Percentiles rank a stretch among this genome's conserved stretches.
Evolutionary conservation across 169 alveolate species (phyloP).

Genomic region (Toxoplasma gondii): DNA sequence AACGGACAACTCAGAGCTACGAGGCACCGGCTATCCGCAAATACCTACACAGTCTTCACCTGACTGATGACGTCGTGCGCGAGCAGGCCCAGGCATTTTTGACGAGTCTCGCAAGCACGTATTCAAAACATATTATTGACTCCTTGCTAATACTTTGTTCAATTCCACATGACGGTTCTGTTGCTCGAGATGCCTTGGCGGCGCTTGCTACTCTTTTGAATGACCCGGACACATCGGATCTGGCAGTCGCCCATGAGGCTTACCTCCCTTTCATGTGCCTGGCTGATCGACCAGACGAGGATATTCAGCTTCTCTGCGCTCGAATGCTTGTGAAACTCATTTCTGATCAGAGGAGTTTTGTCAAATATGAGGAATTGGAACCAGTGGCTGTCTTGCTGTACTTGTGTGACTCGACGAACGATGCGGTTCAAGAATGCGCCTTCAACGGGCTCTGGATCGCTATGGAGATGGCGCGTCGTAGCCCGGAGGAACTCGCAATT

Average conservation of each 20-base stretch:
- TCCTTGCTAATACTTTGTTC: slow-evolving; percentile 8
- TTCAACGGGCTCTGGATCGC: slow-evolving; percentile 32
- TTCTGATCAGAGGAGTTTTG: not conserved
- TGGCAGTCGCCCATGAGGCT: slow-evolving; percentile 28
- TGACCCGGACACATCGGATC: not conserved
- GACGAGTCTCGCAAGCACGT: not conserved
- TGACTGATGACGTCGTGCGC: slow-evolving; percentile 16
- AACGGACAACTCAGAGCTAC: not conserved
- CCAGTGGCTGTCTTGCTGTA: not conserved
- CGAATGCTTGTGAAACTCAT: not conserved
- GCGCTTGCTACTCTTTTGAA: not conserved
- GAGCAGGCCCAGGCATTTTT: slow-evolving; percentile 35
- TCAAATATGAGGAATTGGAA: slow-evolving; percentile 3
- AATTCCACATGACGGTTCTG: not conserved
- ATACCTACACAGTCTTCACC: not conserved
- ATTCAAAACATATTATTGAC: not conserved
- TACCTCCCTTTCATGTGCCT: slow-evolving; percentile 24
- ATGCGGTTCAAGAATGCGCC: slow-evolving; percentile 2
- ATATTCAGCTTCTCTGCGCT: slow-evolving; percentile 10
- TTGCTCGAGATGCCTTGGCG: not conserved
- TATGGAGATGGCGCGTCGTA: slow-evolving; percentile 9
- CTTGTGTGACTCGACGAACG: slow-evolving; percentile 20
- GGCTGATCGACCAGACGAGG: slow-evolving; percentile 12
- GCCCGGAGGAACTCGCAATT: not conserved
- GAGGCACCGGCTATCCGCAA: slow-evolving; percentile 20